These are phyloP conservation scores for Zoysia matrella DNA, from an alignment of 202 grass and related monocot genomes.

Conservation along the genomic window DNA sequence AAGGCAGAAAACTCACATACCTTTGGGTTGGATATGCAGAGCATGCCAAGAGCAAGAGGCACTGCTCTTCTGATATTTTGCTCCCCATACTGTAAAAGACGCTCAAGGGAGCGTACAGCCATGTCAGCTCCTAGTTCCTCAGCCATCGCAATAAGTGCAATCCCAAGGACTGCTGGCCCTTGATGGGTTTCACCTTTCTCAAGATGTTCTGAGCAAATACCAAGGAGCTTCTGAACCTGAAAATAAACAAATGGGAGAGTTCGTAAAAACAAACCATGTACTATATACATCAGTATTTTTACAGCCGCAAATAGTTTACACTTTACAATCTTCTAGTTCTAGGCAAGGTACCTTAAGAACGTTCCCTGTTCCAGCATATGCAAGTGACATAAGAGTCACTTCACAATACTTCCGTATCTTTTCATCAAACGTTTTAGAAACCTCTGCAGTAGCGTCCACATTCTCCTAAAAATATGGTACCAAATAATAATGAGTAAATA, in stretches of 20 bases:
- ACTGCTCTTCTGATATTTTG: conserved; percentile 78
- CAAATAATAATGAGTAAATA: conserved; percentile 15
- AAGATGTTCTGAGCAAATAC: conserved; percentile 66
- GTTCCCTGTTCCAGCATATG: no score
- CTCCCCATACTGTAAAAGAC: conserved; percentile 71
- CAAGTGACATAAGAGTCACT: no score
- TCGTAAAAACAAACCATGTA: conserved; percentile 8
- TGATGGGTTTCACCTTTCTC: conserved; percentile 75
- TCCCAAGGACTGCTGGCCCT: background rate
- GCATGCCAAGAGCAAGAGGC: conserved; percentile 70
- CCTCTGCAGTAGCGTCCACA: conserved; percentile 72
- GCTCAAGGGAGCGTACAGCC: conserved; percentile 52
- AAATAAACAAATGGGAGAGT: conserved; percentile 11
- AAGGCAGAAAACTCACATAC: conserved; percentile 22
- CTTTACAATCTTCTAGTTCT: conserved; percentile 52
- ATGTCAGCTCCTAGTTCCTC: no score
- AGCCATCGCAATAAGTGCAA: no score
- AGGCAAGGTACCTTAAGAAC: no score
- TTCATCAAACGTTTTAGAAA: conserved; percentile 42
- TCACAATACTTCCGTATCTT: no score
- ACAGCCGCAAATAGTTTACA: background rate
- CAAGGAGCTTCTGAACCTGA: conserved; percentile 72
- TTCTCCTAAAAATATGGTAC: conserved; percentile 54
- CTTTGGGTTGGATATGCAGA: conserved; percentile 80
- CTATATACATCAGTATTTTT: background rate